Conservation (phyloP, 2,329 filamentous ascomycete species). For the Penicillium sclerotigenum region DNA sequence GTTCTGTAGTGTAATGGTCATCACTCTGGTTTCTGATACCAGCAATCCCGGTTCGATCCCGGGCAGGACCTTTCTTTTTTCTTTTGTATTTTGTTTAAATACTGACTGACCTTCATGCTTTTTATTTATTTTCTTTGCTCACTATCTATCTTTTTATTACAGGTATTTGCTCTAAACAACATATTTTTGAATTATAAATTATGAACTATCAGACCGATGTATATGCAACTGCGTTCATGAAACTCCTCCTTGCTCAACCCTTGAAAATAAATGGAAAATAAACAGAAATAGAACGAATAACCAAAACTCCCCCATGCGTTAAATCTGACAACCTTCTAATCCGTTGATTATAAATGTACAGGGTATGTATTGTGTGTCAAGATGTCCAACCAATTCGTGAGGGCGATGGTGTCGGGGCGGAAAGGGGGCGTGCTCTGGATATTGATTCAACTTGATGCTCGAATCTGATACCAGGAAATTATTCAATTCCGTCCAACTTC, state of each 20-base stretch:
- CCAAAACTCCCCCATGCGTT: not conserved
- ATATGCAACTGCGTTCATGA: not conserved
- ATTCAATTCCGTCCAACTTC: not conserved
- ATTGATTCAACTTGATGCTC: not conserved
- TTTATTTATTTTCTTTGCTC: not conserved
- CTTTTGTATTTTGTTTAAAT: too few species aligned
- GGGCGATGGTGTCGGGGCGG: not conserved
- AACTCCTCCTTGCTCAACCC: not conserved
- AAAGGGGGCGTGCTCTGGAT: not conserved
- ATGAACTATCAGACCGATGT: not conserved
- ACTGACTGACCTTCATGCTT: not conserved
- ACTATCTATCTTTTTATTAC: not conserved
- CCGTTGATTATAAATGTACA: not conserved
- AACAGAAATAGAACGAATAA: not conserved
- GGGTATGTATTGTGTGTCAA: not conserved
- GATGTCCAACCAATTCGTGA: not conserved
- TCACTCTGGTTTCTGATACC: slow-evolving; percentile 3
- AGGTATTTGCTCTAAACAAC: not conserved
- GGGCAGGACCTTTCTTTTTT: slow-evolving; percentile 6
- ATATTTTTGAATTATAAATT: not conserved
- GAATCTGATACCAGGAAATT: not conserved
- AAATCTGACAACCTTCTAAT: not conserved
- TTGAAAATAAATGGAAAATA: not conserved
- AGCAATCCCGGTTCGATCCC: slow-evolving; percentile 10
- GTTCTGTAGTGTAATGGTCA: not conserved